Evolutionary conservation across 2,329 filamentous ascomycete genomes (phyloP).

Genomic region (Teratosphaeria pseudoeucalypti): DNA sequence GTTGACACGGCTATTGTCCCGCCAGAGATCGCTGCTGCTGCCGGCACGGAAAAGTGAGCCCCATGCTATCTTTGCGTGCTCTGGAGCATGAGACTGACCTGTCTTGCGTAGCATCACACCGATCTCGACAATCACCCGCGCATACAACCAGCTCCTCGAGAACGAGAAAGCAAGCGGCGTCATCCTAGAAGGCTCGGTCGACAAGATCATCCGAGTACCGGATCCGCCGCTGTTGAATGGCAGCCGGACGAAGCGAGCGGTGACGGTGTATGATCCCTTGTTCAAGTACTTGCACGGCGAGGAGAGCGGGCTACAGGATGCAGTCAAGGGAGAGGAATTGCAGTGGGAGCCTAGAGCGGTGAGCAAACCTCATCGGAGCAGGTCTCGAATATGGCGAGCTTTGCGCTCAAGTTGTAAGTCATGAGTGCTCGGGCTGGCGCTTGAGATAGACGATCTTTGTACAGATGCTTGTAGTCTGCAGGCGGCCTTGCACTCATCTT

Average conservation of each 20-base stretch:
- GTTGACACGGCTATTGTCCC: neutral
- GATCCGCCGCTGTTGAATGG: conserved; percentile 7
- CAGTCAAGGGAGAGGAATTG: conserved; percentile 4
- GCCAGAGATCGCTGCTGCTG: neutral
- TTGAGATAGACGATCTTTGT: neutral
- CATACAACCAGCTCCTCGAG: conserved; percentile 8
- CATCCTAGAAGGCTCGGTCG: conserved; percentile 8
- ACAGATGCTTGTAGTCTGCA: neutral
- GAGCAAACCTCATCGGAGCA: neutral
- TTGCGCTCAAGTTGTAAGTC: neutral
- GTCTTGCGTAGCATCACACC: conserved; percentile 6
- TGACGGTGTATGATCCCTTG: conserved; percentile 11
- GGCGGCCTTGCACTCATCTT: neutral
- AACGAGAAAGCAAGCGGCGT: conserved; percentile 5
- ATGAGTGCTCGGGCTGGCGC: neutral
- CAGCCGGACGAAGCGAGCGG: conserved; percentile 5
- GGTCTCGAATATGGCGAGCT: neutral
- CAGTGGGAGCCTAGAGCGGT: neutral
- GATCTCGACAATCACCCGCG: conserved; percentile 7
- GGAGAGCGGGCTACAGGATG: conserved; percentile 5
- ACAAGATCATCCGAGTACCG: conserved; percentile 4
- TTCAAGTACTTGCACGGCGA: conserved; percentile 9
- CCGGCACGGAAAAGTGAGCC: conserved; percentile 1
- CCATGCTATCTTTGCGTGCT: neutral
- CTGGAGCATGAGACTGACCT: neutral